Conservation (phyloP, 371 early-diverging fungal genomes). For the Mortierella sp. region DNA sequence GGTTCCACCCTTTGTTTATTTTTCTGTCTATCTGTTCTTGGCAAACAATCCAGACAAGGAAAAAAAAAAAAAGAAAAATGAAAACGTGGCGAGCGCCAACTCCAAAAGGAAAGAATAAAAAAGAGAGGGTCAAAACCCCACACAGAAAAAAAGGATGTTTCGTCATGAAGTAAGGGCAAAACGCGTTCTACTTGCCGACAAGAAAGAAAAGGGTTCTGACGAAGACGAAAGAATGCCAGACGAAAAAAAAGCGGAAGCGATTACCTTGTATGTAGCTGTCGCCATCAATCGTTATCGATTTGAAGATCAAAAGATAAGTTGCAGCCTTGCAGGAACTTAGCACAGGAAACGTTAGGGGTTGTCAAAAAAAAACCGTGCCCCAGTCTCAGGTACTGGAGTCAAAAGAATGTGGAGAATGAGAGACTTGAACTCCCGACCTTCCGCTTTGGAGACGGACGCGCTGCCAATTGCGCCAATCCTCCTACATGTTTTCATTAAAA, state of each 20-base stretch:
- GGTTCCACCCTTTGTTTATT: no score
- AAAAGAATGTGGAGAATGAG: slow-evolving; percentile 64
- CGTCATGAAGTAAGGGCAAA: neutral
- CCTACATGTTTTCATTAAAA: no score
- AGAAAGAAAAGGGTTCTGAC: no score
- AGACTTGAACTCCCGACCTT: slow-evolving; percentile 78
- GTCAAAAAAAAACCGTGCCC: no score
- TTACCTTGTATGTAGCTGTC: no score
- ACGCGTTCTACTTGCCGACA: neutral
- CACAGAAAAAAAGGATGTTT: neutral
- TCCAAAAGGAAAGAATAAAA: neutral
- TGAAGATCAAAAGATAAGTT: no score
- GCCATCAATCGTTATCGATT: no score
- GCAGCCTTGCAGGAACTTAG: no score
- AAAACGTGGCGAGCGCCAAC: neutral
- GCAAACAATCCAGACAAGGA: neutral
- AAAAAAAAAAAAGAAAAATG: neutral
- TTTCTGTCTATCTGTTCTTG: neutral
- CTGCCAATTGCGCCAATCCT: slow-evolving; percentile 39
- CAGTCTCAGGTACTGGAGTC: neutral
- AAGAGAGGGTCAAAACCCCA: neutral
- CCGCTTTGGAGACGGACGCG: slow-evolving; percentile 78
- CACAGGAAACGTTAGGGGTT: no score
- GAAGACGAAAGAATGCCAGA: no score
- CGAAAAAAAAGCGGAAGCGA: no score